Evolutionary conservation across 306 rosid genomes (phyloP).

Genomic region (Trifolium subterraneum): DNA sequence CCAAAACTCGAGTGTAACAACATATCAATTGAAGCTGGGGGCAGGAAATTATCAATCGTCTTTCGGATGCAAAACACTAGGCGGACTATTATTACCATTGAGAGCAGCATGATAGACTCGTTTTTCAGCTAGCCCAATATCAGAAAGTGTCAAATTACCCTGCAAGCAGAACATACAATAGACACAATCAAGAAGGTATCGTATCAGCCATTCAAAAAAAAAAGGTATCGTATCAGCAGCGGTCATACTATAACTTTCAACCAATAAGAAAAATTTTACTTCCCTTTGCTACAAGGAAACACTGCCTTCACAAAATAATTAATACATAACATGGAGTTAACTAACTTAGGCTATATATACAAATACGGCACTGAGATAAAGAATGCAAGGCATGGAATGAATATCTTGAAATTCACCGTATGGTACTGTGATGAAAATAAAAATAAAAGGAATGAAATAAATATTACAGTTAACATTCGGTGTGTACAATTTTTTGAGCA

Average conservation of each 20-base stretch:
- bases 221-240: too few species aligned
- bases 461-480: background rate
- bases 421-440: conserved; percentile 12
- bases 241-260: background rate
- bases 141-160: conserved; percentile 82
- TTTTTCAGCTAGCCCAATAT: conserved; percentile 93
- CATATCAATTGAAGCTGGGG: conserved; percentile 68
- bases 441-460: conserved; percentile 19
- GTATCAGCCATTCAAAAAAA: too few species aligned
- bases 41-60: conserved; percentile 92
- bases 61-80: conserved; percentile 98
- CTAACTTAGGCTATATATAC: conserved; percentile 4
- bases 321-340: conserved; percentile 22
- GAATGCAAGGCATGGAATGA: conserved; percentile 5
- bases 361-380: conserved; percentile 10
- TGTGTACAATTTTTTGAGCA: conserved; percentile 20
- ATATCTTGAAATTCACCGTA: background rate
- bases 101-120: conserved; percentile 92
- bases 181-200: conserved; percentile 35
- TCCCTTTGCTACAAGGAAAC: conserved; percentile 28
- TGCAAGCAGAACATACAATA: conserved; percentile 50
- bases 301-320: conserved; percentile 11
- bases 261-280: background rate
- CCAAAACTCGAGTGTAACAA: conserved; percentile 61
- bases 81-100: conserved; percentile 97